phyloP scores from a whole-genome alignment of 2,329 filamentous ascomycete species.

The Tolypocladium endophyticum region DNA sequence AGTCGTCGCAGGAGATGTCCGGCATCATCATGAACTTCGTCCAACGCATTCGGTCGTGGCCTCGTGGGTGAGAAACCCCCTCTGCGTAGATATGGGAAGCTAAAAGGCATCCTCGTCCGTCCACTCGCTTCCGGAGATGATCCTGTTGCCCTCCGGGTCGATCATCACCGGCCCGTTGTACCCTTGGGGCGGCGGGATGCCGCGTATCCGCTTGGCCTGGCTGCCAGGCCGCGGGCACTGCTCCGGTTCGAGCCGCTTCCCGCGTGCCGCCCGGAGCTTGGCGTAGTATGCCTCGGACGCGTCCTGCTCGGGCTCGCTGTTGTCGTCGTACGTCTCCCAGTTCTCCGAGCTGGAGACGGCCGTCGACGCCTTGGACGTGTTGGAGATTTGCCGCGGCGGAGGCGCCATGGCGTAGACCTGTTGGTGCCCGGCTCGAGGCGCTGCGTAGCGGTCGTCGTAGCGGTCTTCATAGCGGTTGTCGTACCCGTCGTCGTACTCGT shows the following conservation, averaged over 20 bases:
- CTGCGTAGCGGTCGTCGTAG: slow-evolving; percentile 25
- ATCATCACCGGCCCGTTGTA: slow-evolving; percentile 38
- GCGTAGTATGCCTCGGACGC: slow-evolving; percentile 71
- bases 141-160: slow-evolving; percentile 50
- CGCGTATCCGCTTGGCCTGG: slow-evolving; percentile 43
- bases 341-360: slow-evolving; percentile 79
- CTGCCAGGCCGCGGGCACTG: slow-evolving; percentile 29
- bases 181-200: slow-evolving; percentile 36
- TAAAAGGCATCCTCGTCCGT: slow-evolving; percentile 53
- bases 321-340: slow-evolving; percentile 94
- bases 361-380: slow-evolving; percentile 59
- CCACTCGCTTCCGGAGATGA: slow-evolving; percentile 56
- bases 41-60: neutral
- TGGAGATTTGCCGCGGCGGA: slow-evolving; percentile 50
- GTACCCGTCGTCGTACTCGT: slow-evolving; percentile 21
- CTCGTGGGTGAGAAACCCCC: neutral
- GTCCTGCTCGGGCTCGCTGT: slow-evolving; percentile 66
- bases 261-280: slow-evolving; percentile 57
- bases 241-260: slow-evolving; percentile 52
- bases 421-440: slow-evolving; percentile 22
- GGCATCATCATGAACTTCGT: slow-evolving; percentile 4
- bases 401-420: slow-evolving; percentile 30
- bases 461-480: slow-evolving; percentile 22
- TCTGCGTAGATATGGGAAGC: slow-evolving; percentile 2
- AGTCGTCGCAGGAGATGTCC: slow-evolving; percentile 5